Evolutionary conservation across 1,284 basidiomycete species (phyloP).

Genomic region (Xerocomus amazonicus): DNA sequence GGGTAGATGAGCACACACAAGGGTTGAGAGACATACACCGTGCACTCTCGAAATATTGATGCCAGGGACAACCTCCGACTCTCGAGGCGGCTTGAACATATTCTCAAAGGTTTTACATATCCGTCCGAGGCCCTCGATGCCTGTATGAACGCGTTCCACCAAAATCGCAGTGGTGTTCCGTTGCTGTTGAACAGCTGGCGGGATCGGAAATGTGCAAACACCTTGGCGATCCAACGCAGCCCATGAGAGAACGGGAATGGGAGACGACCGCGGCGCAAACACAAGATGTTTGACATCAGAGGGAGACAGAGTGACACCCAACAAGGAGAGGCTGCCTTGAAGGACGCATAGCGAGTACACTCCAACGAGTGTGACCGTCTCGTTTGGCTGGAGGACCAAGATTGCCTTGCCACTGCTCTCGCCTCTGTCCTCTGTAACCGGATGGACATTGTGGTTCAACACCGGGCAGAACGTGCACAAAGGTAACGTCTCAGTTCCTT

Average conservation of each 20-base stretch:
- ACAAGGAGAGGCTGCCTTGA: conserved; percentile 50
- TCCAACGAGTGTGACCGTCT: conserved; percentile 59
- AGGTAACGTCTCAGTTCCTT: not conserved
- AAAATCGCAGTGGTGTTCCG: conserved; percentile 43
- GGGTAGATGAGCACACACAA: not conserved
- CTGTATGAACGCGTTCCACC: conserved; percentile 50
- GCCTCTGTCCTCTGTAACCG: conserved; percentile 2
- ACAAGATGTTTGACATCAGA: conserved; percentile 44
- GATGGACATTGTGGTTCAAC: conserved; percentile 10
- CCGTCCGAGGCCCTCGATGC: conserved; percentile 59
- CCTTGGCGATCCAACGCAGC: conserved; percentile 23
- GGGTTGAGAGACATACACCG: conserved; percentile 44
- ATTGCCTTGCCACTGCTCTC: conserved; percentile 18
- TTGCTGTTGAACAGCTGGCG: conserved; percentile 12
- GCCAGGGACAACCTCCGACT: conserved; percentile 24
- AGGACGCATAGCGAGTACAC: conserved; percentile 53
- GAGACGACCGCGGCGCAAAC: conserved; percentile 65
- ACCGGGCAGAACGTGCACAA: conserved; percentile 25
- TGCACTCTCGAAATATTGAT: conserved; percentile 52
- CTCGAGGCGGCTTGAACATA: conserved; percentile 48
- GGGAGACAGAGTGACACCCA: conserved; percentile 45
- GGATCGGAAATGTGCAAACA: conserved; percentile 16
- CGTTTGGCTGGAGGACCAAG: conserved; percentile 42
- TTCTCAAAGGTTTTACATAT: conserved; percentile 61
- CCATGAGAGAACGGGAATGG: conserved; percentile 53